Percentiles rank a stretch among this genome's conserved stretches.
Evolutionary conservation across 208 protist species (phyloP).

Genomic region (Leishmania guyanensis): DNA sequence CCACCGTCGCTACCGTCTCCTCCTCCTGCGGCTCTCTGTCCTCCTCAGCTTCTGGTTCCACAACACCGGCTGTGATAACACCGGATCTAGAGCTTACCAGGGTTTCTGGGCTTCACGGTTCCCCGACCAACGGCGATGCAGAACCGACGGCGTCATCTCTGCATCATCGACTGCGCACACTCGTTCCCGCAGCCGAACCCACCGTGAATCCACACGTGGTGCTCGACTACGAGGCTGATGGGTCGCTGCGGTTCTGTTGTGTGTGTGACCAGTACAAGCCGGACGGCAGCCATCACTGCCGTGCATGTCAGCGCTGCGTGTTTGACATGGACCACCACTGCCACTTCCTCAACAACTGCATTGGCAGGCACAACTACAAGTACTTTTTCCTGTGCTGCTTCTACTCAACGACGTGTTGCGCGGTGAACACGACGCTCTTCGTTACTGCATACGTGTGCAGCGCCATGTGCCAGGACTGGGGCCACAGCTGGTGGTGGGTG

Average conservation of each 20-base stretch:
- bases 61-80: background rate
- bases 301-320: slow-evolving; percentile 71
- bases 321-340: slow-evolving; percentile 92
- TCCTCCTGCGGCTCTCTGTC: background rate
- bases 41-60: background rate
- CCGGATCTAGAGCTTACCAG: background rate
- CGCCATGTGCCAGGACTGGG: slow-evolving; percentile 15
- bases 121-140: background rate
- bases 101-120: background rate
- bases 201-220: slow-evolving; percentile 36
- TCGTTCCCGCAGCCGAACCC: background rate
- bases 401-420: slow-evolving; percentile 46
- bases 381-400: slow-evolving; percentile 78
- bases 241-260: slow-evolving; percentile 64
- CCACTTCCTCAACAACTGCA: slow-evolving; percentile 87
- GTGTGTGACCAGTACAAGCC: slow-evolving; percentile 77
- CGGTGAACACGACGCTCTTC: slow-evolving; percentile 32
- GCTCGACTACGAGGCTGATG: slow-evolving; percentile 38
- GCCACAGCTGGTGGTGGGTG: slow-evolving; percentile 36
- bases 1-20: background rate
- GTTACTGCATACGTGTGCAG: slow-evolving; percentile 14
- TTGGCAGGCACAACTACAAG: slow-evolving; percentile 88
- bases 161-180: background rate
- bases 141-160: no score
- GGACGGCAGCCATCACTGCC: slow-evolving; percentile 82